A percentile compares a stretch with the other conserved stretches of the same genome.
Conservation (phyloP, 106 monocot species). For the Posidonia australis region DNA sequence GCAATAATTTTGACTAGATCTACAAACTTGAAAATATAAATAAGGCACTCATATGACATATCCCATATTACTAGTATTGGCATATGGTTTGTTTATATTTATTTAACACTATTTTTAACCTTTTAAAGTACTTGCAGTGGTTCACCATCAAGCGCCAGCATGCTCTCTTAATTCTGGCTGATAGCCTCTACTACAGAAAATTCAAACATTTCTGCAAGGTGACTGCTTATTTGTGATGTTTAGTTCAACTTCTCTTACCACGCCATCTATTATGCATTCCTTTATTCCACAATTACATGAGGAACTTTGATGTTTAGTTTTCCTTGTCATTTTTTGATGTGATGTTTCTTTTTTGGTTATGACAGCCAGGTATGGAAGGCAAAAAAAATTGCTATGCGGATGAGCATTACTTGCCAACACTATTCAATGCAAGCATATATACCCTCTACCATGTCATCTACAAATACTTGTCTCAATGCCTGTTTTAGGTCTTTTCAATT, state of each 20-base stretch:
- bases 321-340: neutral
- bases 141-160: constrained; percentile 78
- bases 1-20: no score
- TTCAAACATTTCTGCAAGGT: constrained; percentile 70
- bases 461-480: no score
- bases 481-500: neutral
- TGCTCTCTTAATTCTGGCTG: constrained; percentile 69
- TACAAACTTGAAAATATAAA: no score
- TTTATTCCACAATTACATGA: no score
- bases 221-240: neutral
- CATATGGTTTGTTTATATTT: no score
- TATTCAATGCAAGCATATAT: constrained; percentile 54
- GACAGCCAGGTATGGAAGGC: constrained; percentile 78
- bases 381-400: constrained; percentile 81
- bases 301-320: no score
- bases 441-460: neutral
- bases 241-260: no score
- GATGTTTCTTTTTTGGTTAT: neutral
- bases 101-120: no score
- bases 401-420: constrained; percentile 86
- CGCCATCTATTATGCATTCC: no score
- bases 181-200: constrained; percentile 66
- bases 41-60: no score
- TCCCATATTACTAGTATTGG: no score
- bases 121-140: constrained; percentile 42